Conservation (phyloP, 169 alveolate species). For the Toxoplasma gondii region DNA sequence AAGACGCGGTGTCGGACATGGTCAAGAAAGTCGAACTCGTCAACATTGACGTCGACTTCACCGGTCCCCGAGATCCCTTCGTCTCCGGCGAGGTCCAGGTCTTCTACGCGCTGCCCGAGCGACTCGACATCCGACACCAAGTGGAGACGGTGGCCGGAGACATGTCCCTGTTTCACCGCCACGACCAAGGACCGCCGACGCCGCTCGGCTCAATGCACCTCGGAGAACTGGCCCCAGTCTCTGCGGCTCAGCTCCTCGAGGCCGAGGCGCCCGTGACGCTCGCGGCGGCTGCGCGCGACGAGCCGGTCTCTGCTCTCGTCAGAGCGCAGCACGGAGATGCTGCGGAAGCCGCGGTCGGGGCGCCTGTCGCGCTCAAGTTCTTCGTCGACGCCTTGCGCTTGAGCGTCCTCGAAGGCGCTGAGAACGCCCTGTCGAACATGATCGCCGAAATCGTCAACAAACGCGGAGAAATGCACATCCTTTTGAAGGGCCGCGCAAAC, state of each 20-base stretch:
- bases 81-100: constrained; percentile 45
- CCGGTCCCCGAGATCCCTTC: constrained; percentile 24
- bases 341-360: neutral
- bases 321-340: neutral
- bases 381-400: neutral
- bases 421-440: neutral
- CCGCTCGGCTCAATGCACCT: constrained; percentile 5
- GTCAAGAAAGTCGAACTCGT: neutral
- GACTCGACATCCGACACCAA: constrained; percentile 39
- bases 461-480: neutral
- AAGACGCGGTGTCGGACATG: neutral
- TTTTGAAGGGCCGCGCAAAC: neutral
- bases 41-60: constrained; percentile 49
- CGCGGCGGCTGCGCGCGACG: neutral
- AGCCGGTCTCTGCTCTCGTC: neutral
- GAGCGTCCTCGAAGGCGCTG: neutral
- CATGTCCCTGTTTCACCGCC: neutral
- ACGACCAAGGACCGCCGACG: neutral
- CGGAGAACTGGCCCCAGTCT: neutral
- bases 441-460: constrained; percentile 37
- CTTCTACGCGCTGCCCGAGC: constrained; percentile 22
- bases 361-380: neutral
- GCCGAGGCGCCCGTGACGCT: neutral
- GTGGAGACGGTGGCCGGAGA: neutral
- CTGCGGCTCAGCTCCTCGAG: neutral